Base-by-base conservation (phyloP, 163 green algal species). In the Scenedesmus sp. region DNA sequence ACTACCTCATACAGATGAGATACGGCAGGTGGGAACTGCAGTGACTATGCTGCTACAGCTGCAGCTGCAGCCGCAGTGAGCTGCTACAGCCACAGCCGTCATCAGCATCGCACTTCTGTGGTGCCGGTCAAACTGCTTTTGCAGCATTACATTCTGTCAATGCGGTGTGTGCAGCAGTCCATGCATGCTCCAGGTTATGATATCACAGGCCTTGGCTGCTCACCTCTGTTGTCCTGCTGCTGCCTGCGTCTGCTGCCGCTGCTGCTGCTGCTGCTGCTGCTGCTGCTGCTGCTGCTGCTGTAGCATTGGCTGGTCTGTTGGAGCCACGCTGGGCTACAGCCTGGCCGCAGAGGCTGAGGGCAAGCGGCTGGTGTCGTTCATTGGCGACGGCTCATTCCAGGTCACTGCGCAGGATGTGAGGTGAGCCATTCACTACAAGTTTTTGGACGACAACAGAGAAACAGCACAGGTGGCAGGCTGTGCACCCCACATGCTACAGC, bases 301-400 rank as follows among this genome's bases (percentile, higher is more conserved):
- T 70, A 76, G 81, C 59, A 92, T 88, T 42, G 80, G 80, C 80
- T 88, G 88, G 80, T 70, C 40, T 76, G 78, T 88, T 30, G 80
- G 78, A 3, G 59, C 80, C 43, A 88, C 91, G 26, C 94, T 98
- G 76, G 97, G 97, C 81, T 97, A 95, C 87, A 70, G 93, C 15
- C 65, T 94, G 20, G 95, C 92, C 1, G 89, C 68, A 2, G 16
- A 78, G 44, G 33, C 88, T 24, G 51, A 92, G 24, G 91, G 88
- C n/a, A 95, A 94, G 91, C 92, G 97, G 0, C 93, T 98, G 80
- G 83, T 98, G 33, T 91, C 96, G n/a, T 94, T 94, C 88, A 98
- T 98, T 46, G 97, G 97, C 0, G 95, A 98, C 68, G 97, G 97
- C 72, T 94, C 82, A 90, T 98, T 98, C 94, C 97, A 98, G 94